These are phyloP conservation scores for Calvatia gigantea DNA, from an alignment of 768 basidiomycete genomes.

Conservation along the genomic window DNA sequence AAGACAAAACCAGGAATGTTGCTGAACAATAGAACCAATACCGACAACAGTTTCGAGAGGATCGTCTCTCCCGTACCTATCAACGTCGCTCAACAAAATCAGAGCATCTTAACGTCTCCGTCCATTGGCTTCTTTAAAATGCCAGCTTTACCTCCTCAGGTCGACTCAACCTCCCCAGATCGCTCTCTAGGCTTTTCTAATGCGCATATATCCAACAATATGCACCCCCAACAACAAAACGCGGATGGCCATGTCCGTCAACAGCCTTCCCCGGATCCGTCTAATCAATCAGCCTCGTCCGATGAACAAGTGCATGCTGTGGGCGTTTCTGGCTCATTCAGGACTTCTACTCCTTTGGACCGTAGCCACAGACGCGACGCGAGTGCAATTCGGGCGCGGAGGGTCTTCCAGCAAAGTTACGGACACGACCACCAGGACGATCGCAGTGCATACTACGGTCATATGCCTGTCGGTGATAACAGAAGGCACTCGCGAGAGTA, in stretches of 20 bases:
- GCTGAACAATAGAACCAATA: not conserved
- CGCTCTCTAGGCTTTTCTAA: not conserved
- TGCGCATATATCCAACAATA: constrained; percentile 7
- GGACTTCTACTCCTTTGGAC: not conserved
- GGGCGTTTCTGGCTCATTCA: not conserved
- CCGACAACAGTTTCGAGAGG: not conserved
- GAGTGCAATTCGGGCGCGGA: not conserved
- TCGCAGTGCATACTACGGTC: not conserved
- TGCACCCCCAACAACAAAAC: not conserved
- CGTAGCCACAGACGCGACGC: not conserved
- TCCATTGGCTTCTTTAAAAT: not conserved
- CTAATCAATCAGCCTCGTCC: not conserved
- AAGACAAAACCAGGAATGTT: not conserved
- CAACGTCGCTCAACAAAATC: not conserved
- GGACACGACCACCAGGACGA: not conserved
- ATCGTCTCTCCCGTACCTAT: constrained; percentile 1
- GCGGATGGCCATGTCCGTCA: not conserved
- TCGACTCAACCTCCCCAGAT: not conserved
- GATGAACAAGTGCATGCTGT: not conserved
- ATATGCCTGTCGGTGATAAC: not conserved
- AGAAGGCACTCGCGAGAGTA: constrained; percentile 4
- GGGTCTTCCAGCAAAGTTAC: constrained; percentile 5
- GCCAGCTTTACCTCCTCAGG: not conserved
- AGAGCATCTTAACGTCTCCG: not conserved
- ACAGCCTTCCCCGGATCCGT: constrained; percentile 4